phyloP scores from a whole-genome alignment of 441 rosid genomes.

The Omphalea diandra region DNA sequence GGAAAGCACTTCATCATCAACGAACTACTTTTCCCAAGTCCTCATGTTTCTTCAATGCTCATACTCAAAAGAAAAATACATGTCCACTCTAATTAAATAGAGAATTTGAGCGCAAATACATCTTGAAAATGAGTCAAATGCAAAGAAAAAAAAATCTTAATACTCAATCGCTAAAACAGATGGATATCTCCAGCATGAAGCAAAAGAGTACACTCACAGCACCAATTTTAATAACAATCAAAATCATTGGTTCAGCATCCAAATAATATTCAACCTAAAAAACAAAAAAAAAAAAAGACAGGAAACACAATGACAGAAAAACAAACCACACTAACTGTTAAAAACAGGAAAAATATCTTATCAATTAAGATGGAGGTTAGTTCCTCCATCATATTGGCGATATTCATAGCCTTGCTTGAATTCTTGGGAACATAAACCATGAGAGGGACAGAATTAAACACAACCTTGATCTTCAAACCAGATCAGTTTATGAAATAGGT shows the following conservation, averaged over 20 bases:
- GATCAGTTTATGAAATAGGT: not conserved
- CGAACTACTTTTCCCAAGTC: not conserved
- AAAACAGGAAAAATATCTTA: not conserved
- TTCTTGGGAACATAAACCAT: not conserved
- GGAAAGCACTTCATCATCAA: not conserved
- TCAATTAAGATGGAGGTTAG: not conserved
- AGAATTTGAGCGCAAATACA: not conserved
- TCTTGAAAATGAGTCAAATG: not conserved
- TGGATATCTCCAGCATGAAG: not conserved
- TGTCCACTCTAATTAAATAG: not conserved
- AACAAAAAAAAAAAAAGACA: not conserved
- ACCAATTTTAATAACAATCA: not conserved
- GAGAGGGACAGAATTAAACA: not conserved
- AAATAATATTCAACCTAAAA: not conserved
- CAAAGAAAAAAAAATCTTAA: not conserved
- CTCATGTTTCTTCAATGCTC: not conserved
- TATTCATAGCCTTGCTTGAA: not conserved
- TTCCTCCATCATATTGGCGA: not conserved
- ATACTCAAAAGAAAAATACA: not conserved
- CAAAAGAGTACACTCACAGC: not conserved
- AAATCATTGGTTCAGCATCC: not conserved
- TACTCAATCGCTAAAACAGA: not conserved
- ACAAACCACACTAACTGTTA: not conserved
- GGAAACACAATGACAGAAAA: not conserved
- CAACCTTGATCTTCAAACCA: not conserved